A percentile compares a stretch with the other conserved stretches of the same genome.
phyloP scores from a whole-genome alignment of 441 rosid genomes.

The Erodium texanum region DNA sequence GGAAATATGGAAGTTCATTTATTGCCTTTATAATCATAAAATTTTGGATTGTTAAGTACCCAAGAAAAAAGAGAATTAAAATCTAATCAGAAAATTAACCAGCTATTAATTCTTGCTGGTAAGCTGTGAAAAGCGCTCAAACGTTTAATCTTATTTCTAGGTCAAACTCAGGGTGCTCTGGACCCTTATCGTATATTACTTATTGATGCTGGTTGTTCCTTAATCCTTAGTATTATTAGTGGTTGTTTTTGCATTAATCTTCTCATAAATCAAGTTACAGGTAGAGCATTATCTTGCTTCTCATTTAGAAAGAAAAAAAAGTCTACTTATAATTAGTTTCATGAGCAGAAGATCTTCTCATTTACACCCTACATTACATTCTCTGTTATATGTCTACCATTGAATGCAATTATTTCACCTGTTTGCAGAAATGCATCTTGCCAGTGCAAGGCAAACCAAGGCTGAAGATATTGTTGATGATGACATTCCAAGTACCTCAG shows the following conservation, averaged over 20 bases:
- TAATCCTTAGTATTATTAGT: background rate
- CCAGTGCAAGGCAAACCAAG: slow-evolving; percentile 58
- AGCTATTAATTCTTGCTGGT: background rate
- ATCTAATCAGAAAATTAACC: background rate
- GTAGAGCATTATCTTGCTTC: background rate
- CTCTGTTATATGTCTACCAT: background rate
- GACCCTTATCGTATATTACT: background rate
- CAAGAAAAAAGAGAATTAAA: background rate
- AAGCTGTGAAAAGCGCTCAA: background rate
- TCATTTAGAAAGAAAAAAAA: too few species aligned
- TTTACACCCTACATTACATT: background rate
- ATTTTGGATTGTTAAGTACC: background rate
- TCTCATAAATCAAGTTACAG: background rate
- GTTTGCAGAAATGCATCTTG: slow-evolving; percentile 64
- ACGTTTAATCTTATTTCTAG: background rate
- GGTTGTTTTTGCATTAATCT: background rate
- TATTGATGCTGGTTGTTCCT: background rate
- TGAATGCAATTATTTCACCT: slow-evolving; percentile 8
- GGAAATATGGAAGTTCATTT: background rate
- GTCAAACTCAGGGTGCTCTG: background rate
- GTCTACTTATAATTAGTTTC: background rate
- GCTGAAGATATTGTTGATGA: slow-evolving; percentile 50
- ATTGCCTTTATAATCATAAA: background rate
- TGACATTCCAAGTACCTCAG: slow-evolving; percentile 70
- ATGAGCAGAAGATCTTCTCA: slow-evolving; percentile 8